Evolutionary conservation across 1,139 yeast species (phyloP).

Genomic region (Hyphopichia wangnamkhiaoensis): DNA sequence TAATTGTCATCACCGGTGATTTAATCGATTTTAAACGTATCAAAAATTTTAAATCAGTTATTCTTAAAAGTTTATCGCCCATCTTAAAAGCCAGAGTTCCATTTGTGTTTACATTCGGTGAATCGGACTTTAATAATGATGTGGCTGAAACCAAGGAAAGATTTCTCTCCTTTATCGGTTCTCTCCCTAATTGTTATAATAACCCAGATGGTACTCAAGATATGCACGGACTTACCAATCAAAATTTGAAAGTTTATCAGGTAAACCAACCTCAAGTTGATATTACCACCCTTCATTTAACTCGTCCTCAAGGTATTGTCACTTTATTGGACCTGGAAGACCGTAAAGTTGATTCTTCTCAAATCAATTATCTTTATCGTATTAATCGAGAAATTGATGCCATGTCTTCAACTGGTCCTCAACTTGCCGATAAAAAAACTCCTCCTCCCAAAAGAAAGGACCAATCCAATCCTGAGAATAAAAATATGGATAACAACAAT

Average conservation of each 20-base stretch:
- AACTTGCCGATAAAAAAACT: too few relatives aligned
- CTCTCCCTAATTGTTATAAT: slow-evolving; percentile 43
- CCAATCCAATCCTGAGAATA: background rate
- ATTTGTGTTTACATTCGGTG: slow-evolving; percentile 45
- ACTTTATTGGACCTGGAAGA: slow-evolving; percentile 37
- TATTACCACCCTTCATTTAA: background rate
- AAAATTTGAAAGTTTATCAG: slow-evolving; percentile 26
- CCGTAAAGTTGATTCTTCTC: slow-evolving; percentile 30
- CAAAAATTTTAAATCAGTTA: slow-evolving; percentile 32
- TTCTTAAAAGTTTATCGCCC: slow-evolving; percentile 38
- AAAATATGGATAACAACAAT: background rate
- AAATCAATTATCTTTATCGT: slow-evolving; percentile 30
- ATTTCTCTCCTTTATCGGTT: slow-evolving; percentile 23
- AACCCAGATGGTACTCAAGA: slow-evolving; percentile 6
- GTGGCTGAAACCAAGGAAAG: slow-evolving; percentile 11
- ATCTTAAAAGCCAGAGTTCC: slow-evolving; percentile 31
- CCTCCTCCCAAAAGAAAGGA: background rate
- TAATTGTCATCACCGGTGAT: slow-evolving; percentile 46
- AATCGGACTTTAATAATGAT: slow-evolving; percentile 19
- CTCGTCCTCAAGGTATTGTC: slow-evolving; percentile 23
- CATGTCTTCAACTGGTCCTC: background rate
- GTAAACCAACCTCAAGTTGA: slow-evolving; percentile 14
- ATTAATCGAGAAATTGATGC: slow-evolving; percentile 13
- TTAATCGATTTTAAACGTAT: slow-evolving; percentile 28
- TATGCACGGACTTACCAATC: slow-evolving; percentile 39